Evolutionary conservation across 139 green algal species (phyloP).

Genomic region (Mychonastes homosphaera): DNA sequence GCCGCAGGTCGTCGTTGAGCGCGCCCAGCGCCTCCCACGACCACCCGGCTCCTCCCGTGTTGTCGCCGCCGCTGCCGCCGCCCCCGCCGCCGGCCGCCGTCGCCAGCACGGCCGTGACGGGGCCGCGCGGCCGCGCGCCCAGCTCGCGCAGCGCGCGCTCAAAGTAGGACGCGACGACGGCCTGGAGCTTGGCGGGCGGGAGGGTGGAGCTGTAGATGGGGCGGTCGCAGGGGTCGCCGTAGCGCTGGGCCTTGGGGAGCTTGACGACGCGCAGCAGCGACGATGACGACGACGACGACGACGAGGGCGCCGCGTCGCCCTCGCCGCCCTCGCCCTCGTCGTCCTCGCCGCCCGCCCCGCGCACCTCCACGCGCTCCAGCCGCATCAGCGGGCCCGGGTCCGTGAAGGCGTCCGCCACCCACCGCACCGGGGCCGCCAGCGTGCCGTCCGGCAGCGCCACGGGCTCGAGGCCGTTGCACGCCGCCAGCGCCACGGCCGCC

Average conservation of each 20-base stretch:
- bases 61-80: neutral
- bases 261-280: too few species aligned
- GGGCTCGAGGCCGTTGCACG: neutral
- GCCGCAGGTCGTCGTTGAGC: neutral
- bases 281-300: too few species aligned
- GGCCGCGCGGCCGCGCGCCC: too few species aligned
- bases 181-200: constrained; percentile 2
- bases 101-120: neutral
- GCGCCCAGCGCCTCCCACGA: neutral
- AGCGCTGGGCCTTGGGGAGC: constrained; percentile 44
- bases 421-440: neutral
- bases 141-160: neutral
- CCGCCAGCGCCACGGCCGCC: neutral
- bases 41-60: neutral
- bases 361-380: constrained; percentile 18
- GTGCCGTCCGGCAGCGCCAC: neutral
- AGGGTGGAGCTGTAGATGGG: constrained; percentile 5
- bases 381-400: constrained; percentile 47
- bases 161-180: too few species aligned
- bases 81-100: neutral
- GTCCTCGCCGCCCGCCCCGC: too few species aligned
- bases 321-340: too few species aligned
- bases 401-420: constrained; percentile 10
- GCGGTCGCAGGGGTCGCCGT: constrained; percentile 25
- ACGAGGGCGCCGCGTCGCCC: too few species aligned